Conservation (phyloP, 345 rosid species). For the Moringa oleifera region DNA sequence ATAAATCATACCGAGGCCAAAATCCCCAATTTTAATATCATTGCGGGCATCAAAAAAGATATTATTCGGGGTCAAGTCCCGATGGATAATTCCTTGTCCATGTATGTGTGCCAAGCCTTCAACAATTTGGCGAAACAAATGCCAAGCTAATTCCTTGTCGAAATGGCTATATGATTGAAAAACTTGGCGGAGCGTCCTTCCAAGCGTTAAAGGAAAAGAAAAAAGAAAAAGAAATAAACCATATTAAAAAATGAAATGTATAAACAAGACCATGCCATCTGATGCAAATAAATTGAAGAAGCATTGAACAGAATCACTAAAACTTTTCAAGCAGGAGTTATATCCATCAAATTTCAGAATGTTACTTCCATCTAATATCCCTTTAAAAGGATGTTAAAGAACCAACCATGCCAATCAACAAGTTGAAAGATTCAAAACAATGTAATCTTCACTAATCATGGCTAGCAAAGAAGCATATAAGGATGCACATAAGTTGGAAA, state of each 20-base stretch:
- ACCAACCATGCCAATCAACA: neutral
- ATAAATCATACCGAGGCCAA: conserved; percentile 72
- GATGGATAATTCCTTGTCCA: conserved; percentile 96
- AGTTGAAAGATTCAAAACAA: neutral
- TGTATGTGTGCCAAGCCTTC: conserved; percentile 96
- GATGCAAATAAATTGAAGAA: neutral
- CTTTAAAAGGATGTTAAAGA: neutral
- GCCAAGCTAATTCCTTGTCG: conserved; percentile 85
- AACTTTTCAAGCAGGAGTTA: neutral
- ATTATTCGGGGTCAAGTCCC: conserved; percentile 91
- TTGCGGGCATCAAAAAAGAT: conserved; percentile 93
- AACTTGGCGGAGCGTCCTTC: conserved; percentile 83
- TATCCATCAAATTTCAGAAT: neutral
- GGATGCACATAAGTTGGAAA: neutral
- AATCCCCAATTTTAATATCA: conserved; percentile 95
- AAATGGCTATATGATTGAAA: conserved; percentile 83
- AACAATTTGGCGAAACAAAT: conserved; percentile 83
- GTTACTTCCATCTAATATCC: neutral
- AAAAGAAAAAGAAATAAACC: conserved; percentile 11
- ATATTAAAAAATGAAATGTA: conserved; percentile 3
- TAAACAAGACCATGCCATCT: conserved; percentile 3
- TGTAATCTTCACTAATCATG: neutral
- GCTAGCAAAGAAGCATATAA: neutral
- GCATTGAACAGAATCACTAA: too few species aligned
- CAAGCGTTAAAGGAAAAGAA: conserved; percentile 12